Conservation (phyloP, 345 rosid species). For the Gossypium australe region DNA sequence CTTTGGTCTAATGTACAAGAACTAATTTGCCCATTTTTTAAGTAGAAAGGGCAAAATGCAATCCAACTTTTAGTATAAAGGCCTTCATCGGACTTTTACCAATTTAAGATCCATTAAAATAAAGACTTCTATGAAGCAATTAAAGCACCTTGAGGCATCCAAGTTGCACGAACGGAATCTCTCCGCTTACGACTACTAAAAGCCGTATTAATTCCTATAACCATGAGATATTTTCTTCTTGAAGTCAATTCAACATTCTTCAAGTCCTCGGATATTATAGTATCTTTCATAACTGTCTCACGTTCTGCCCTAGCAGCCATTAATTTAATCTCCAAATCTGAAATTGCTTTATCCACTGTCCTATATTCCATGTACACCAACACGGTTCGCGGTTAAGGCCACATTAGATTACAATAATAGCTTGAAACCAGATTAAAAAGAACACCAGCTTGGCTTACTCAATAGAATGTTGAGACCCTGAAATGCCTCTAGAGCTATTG, state of each 20-base stretch:
- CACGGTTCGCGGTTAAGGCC: not conserved
- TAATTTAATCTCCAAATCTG: slow-evolving; percentile 42
- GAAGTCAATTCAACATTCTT: slow-evolving; percentile 12
- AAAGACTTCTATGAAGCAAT: slow-evolving; percentile 1
- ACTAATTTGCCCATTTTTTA: too few relatives aligned
- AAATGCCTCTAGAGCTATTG: slow-evolving; percentile 24
- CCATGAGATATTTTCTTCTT: slow-evolving; percentile 62
- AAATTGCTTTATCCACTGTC: slow-evolving; percentile 35
- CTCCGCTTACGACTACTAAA: slow-evolving; percentile 79
- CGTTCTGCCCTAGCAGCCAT: slow-evolving; percentile 42
- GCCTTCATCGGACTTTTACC: too few relatives aligned
- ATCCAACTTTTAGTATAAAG: too few relatives aligned
- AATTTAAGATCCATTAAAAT: not conserved
- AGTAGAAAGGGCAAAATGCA: too few relatives aligned
- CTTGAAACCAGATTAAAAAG: not conserved
- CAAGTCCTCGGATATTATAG: slow-evolving; percentile 16
- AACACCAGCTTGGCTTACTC: slow-evolving; percentile 25
- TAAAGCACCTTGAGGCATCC: slow-evolving; percentile 91
- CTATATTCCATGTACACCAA: slow-evolving; percentile 31
- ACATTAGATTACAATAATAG: not conserved
- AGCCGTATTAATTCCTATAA: slow-evolving; percentile 83
- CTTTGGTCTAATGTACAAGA: too few relatives aligned
- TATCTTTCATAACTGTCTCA: slow-evolving; percentile 18
- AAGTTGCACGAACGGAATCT: slow-evolving; percentile 77
- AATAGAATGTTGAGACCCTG: slow-evolving; percentile 21